A percentile compares a stretch with the other conserved stretches of the same genome.
Evolutionary conservation across 228 moss, liverwort and hornwort species (phyloP).

Genomic region (Sphagnum magellanicum): DNA sequence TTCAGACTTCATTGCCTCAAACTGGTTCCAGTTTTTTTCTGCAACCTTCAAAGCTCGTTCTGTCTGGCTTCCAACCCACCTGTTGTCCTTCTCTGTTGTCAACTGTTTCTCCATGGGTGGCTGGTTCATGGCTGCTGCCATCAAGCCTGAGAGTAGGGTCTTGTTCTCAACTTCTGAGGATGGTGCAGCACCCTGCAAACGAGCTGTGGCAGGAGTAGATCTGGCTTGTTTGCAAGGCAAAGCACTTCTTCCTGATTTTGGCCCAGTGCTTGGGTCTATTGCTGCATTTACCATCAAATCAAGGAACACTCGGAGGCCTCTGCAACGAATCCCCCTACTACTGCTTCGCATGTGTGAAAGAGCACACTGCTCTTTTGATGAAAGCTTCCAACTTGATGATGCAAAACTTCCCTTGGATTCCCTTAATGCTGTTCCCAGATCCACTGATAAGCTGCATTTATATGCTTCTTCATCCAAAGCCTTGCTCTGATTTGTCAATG

Average conservation of each 20-base stretch:
- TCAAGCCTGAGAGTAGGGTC: conserved; percentile 16
- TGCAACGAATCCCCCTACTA: conserved; percentile 21
- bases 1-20: conserved; percentile 31
- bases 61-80: conserved; percentile 26
- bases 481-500: conserved; percentile 6
- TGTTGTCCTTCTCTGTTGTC: not conserved
- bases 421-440: conserved; percentile 27
- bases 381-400: conserved; percentile 13
- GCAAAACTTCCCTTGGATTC: conserved; percentile 9
- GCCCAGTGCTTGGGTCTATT: not conserved
- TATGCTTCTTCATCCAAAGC: conserved; percentile 10
- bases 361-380: conserved; percentile 50
- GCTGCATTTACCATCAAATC: conserved; percentile 19
- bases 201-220: conserved; percentile 20
- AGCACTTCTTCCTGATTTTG: not conserved
- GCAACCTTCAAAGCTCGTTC: conserved; percentile 14
- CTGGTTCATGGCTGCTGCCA: conserved; percentile 7
- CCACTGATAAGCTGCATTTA: conserved; percentile 9
- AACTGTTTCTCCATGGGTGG: not conserved
- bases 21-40: conserved; percentile 23
- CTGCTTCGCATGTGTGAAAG: conserved; percentile 37
- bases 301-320: conserved; percentile 40
- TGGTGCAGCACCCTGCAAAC: conserved; percentile 1
- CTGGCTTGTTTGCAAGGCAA: not conserved
- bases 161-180: conserved; percentile 2